These are phyloP conservation scores for Fraxinus platypoda DNA, from an alignment of 305 asterid species.

Conservation along the genomic window DNA sequence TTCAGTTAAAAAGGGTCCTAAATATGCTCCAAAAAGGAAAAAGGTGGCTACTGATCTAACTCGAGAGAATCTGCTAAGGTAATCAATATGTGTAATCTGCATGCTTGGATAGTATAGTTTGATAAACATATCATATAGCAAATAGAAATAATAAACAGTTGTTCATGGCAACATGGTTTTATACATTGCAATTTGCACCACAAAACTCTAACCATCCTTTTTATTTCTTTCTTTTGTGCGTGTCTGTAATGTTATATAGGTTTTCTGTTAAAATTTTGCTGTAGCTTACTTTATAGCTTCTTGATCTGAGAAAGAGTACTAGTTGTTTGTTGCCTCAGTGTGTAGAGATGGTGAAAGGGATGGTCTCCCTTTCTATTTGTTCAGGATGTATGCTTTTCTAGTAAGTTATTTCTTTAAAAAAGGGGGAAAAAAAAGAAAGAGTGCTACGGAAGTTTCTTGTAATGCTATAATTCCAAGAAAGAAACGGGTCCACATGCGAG, in stretches of 20 bases:
- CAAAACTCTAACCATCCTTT: neutral
- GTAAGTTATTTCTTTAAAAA: neutral
- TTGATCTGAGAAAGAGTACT: neutral
- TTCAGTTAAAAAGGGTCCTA: conserved; percentile 76
- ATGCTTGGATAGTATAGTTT: conserved; percentile 17
- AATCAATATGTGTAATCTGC: conserved; percentile 10
- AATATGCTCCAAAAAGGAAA: conserved; percentile 85
- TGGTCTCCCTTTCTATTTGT: neutral
- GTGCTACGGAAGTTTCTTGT: neutral
- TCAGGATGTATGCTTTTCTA: neutral
- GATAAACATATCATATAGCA: neutral
- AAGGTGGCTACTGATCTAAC: conserved; percentile 88
- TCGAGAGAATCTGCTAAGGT: conserved; percentile 89
- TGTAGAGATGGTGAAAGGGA: neutral
- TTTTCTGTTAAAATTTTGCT: neutral
- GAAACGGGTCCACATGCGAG: neutral
- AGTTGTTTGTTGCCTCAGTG: neutral
- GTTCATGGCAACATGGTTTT: conserved; percentile 44
- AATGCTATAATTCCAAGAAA: neutral
- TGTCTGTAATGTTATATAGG: neutral
- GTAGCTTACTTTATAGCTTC: neutral
- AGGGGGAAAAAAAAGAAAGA: neutral
- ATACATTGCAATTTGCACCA: neutral
- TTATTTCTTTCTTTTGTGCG: neutral
- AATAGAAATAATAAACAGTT: conserved; percentile 11